Percentiles rank a stretch among this genome's conserved stretches.
Conservation (phyloP, 495 filamentous ascomycete species). For the Gamarada debralockiae region DNA sequence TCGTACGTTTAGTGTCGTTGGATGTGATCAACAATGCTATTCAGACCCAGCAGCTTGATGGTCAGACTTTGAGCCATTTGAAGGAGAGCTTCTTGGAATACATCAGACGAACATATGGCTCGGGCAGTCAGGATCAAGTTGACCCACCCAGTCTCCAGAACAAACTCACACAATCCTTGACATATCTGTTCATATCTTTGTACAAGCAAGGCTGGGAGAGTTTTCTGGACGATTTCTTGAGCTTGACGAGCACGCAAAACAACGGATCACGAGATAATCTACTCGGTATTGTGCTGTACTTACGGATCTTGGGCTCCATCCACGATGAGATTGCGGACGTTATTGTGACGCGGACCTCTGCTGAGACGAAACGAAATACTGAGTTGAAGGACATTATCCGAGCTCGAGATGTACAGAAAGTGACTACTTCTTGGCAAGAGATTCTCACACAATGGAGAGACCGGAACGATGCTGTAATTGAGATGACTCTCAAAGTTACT, state of each 20-base stretch:
- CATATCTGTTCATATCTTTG: slow-evolving; percentile 79
- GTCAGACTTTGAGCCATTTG: slow-evolving; percentile 62
- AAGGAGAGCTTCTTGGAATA: slow-evolving; percentile 77
- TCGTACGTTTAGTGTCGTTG: slow-evolving; percentile 81
- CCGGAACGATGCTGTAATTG: slow-evolving; percentile 68
- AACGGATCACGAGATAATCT: slow-evolving; percentile 59
- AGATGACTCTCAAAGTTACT: slow-evolving; percentile 82
- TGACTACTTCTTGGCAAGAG: slow-evolving; percentile 86
- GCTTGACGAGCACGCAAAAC: slow-evolving; percentile 56
- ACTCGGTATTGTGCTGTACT: slow-evolving; percentile 76
- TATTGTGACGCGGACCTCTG: slow-evolving; percentile 67
- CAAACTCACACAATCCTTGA: slow-evolving; percentile 93
- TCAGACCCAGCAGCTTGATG: slow-evolving; percentile 64
- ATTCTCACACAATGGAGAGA: slow-evolving; percentile 78
- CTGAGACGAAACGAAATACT: slow-evolving; percentile 74
- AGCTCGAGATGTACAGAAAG: slow-evolving; percentile 76
- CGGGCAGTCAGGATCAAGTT: slow-evolving; percentile 40
- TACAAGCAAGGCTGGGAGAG: slow-evolving; percentile 81
- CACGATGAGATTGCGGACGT: slow-evolving; percentile 98
- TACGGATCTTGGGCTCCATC: slow-evolving; percentile 79
- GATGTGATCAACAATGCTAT: slow-evolving; percentile 92
- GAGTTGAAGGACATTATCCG: slow-evolving; percentile 87
- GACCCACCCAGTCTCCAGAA: slow-evolving; percentile 84
- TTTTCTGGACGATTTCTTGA: slow-evolving; percentile 85
- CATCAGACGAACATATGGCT: slow-evolving; percentile 65